phyloP scores from a whole-genome alignment of 2,329 filamentous ascomycete genomes.

The Aspergillus unguis region DNA sequence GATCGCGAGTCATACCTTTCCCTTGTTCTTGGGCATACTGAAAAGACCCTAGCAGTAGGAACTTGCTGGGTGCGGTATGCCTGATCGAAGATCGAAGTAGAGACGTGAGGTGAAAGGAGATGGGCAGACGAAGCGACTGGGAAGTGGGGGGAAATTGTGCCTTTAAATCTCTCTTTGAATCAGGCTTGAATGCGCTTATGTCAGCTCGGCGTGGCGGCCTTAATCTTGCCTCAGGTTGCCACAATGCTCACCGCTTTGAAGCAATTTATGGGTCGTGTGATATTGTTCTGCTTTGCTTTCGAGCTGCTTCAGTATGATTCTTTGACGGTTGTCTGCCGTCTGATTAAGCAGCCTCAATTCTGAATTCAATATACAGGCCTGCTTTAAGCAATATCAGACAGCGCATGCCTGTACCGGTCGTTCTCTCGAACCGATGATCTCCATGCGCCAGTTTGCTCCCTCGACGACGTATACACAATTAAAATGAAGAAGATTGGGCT shows the following conservation, averaged over 20 bases:
- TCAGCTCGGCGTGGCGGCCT: slow-evolving; percentile 24
- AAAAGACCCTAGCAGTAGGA: slow-evolving; percentile 26
- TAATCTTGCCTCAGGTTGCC: slow-evolving; percentile 26
- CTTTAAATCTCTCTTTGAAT: slow-evolving; percentile 19
- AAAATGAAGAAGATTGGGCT: slow-evolving; percentile 20
- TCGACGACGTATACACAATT: neutral
- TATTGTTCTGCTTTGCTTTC: neutral
- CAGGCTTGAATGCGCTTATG: slow-evolving; percentile 14
- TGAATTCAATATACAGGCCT: neutral
- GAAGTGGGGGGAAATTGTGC: slow-evolving; percentile 20
- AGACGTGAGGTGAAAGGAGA: slow-evolving; percentile 13
- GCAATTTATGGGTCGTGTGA: too few species aligned
- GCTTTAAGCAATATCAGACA: neutral
- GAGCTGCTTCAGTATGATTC: neutral
- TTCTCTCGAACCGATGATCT: slow-evolving; percentile 1
- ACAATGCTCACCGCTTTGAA: slow-evolving; percentile 17
- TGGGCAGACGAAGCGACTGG: slow-evolving; percentile 18
- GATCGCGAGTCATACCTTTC: slow-evolving; percentile 68
- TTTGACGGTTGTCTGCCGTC: neutral
- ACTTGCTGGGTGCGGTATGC: slow-evolving; percentile 18
- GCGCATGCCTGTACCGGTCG: neutral
- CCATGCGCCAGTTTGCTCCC: neutral
- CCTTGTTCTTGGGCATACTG: slow-evolving; percentile 98
- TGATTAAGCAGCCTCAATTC: neutral
- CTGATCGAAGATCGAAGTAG: slow-evolving; percentile 12